Evolutionary conservation across 2,329 filamentous ascomycete species (phyloP), one percentile per base, ranked within the genome.

Genomic region (Fusarium succisae): DNA sequence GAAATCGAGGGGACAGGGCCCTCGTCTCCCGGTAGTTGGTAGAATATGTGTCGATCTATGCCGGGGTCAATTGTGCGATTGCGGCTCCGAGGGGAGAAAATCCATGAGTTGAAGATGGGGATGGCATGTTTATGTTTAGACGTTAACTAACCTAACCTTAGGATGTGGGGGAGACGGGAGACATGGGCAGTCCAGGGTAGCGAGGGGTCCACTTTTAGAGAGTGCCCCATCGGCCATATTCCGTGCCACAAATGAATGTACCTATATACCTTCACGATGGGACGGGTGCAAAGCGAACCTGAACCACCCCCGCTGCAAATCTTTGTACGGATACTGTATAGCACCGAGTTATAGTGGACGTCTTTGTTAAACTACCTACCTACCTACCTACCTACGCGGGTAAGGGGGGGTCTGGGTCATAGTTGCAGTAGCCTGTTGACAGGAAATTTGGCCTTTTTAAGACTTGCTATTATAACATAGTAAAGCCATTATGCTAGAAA

Each of bases 91-190:
- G 30, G 30, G 41, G 61, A 62, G 47, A 65, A 63, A 63, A 69
- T 41, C 44, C 47, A 62, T 56, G 66, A 43, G 71, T 61, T 67
- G 44, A 71, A 56, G 71, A 56, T 68, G 57, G 56, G 62, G 55
- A 70, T 73, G 66, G 56, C 47, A 69, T 65, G 72, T 63, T 74
- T 48, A 54, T 62, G 71, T 65, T 73, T 66, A 67, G 47, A 47
- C 24, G 37, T 61, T 32, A 28, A 59, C 48, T 51, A 51, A 32
- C 11, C 35, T 51, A 37, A 48, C 59, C 44, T 44, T 55, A 44
- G 56, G 45, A 30, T 39, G 67, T 65, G 71, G 71, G 65, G 71
- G 57, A 72, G 53, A 48, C 32, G 65, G 71, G 57, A 69, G 51
- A 12, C 26, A 30, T 37, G 38, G 26, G 26, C 32, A 54, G 39